Evolutionary conservation across 1,139 yeast genomes (phyloP).

Genomic region (Taphrina communis): DNA sequence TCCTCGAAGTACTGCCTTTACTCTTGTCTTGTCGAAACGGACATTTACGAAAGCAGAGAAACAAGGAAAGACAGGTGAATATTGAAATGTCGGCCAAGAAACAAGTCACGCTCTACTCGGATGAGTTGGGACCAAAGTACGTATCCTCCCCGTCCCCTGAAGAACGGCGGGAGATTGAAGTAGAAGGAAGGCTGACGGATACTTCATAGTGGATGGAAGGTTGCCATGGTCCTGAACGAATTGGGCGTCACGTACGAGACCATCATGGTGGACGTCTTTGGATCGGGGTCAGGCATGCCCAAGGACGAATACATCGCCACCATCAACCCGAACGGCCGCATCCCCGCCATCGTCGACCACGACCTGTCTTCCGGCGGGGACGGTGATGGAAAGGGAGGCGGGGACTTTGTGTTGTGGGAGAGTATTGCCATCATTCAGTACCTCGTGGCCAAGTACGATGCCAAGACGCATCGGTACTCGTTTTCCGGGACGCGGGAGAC

Average conservation of each 20-base stretch:
- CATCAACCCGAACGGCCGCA: conserved; percentile 30
- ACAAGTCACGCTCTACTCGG: conserved; percentile 22
- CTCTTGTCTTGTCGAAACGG: too few species aligned
- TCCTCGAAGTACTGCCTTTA: too few species aligned
- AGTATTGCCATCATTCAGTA: conserved; percentile 20
- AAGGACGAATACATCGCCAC: conserved; percentile 9
- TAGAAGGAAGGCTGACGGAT: neutral
- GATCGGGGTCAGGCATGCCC: conserved; percentile 1
- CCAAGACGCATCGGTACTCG: conserved; percentile 1
- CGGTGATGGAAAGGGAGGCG: neutral
- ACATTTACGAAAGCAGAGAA: too few species aligned
- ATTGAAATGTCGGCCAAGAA: neutral
- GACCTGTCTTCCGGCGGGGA: neutral
- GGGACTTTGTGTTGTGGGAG: conserved; percentile 17
- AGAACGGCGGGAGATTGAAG: too few species aligned
- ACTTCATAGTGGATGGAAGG: conserved; percentile 22
- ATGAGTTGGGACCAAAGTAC: conserved; percentile 24
- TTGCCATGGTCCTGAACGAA: conserved; percentile 21
- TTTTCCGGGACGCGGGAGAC: neutral
- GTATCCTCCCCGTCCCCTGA: neutral
- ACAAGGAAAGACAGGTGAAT: too few species aligned
- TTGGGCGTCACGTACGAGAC: conserved; percentile 20
- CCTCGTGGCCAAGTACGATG: conserved; percentile 16
- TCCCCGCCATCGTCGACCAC: conserved; percentile 28
- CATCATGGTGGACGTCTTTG: conserved; percentile 25